These are phyloP conservation scores for Monilinia fructigena DNA, from an alignment of 2,329 filamentous ascomycete species.

Conservation along the genomic window DNA sequence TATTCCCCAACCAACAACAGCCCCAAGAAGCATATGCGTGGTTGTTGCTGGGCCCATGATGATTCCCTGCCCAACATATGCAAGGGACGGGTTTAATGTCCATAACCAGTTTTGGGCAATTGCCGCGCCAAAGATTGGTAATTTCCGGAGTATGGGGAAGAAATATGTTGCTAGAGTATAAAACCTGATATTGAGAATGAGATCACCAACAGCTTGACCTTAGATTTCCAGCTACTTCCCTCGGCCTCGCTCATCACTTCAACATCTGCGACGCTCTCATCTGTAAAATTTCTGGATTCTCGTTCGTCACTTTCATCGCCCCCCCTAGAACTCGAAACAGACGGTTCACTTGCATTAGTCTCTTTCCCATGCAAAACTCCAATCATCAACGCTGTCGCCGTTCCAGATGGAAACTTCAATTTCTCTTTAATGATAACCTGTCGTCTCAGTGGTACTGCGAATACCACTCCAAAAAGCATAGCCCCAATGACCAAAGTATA, in stretches of 20 bases:
- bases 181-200: constrained; percentile 58
- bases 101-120: constrained; percentile 84
- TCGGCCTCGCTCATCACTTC: constrained; percentile 34
- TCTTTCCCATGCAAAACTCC: constrained; percentile 75
- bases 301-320: background rate
- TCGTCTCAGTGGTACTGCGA: constrained; percentile 84
- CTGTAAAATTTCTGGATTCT: constrained; percentile 17
- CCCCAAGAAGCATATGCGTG: constrained; percentile 90
- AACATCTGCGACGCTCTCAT: constrained; percentile 27
- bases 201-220: constrained; percentile 46
- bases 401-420: constrained; percentile 91
- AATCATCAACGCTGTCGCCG: constrained; percentile 92
- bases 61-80: constrained; percentile 94
- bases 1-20: constrained; percentile 84
- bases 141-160: constrained; percentile 74
- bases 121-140: constrained; percentile 79
- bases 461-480: constrained; percentile 98
- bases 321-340: constrained; percentile 13
- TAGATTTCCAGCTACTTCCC: constrained; percentile 40
- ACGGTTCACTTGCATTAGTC: constrained; percentile 27
- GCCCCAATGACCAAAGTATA: constrained; percentile 84
- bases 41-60: constrained; percentile 98
- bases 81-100: constrained; percentile 95
- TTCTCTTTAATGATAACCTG: constrained; percentile 94
- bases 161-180: constrained; percentile 89